phyloP scores from a whole-genome alignment of 176 grass and related monocot species.

The Oryza glumipatula region DNA sequence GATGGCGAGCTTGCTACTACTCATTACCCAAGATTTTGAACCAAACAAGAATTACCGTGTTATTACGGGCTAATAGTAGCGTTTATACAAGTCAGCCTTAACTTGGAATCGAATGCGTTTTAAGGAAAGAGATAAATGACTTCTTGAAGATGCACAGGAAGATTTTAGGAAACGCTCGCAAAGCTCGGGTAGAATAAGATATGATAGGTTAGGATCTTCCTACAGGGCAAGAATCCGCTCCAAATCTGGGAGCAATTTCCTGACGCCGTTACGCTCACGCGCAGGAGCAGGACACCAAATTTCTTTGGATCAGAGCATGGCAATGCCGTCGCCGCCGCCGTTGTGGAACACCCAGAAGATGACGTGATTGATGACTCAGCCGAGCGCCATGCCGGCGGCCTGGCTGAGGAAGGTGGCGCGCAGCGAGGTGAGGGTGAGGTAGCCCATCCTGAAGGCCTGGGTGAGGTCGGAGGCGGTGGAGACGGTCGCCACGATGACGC shows the following conservation, averaged over 20 bases:
- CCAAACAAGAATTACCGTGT: slow-evolving; percentile 22
- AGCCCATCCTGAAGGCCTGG: no score
- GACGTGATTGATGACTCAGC: slow-evolving; percentile 54
- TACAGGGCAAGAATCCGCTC: slow-evolving; percentile 37
- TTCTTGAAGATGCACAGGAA: neutral
- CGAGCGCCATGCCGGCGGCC: slow-evolving; percentile 53
- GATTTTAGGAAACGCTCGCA: neutral
- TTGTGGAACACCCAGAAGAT: slow-evolving; percentile 57
- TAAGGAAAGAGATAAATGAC: no score
- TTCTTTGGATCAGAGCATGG: neutral
- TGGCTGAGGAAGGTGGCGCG: slow-evolving; percentile 62
- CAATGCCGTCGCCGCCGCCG: neutral
- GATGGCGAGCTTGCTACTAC: neutral
- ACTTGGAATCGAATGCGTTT: no score
- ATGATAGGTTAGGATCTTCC: neutral
- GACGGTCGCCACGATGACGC: no score
- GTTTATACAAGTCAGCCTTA: neutral
- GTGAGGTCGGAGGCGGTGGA: no score
- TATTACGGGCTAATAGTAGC: neutral
- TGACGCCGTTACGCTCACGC: neutral
- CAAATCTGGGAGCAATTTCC: slow-evolving; percentile 1
- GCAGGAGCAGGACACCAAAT: neutral
- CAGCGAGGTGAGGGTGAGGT: slow-evolving; percentile 72
- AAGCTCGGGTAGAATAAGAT: neutral
- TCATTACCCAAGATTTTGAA: slow-evolving; percentile 33